Percentiles rank a stretch among this genome's conserved stretches.
phyloP scores from a whole-genome alignment of 352 stramenopile genomes.

The Phytophthora nicotianae region DNA sequence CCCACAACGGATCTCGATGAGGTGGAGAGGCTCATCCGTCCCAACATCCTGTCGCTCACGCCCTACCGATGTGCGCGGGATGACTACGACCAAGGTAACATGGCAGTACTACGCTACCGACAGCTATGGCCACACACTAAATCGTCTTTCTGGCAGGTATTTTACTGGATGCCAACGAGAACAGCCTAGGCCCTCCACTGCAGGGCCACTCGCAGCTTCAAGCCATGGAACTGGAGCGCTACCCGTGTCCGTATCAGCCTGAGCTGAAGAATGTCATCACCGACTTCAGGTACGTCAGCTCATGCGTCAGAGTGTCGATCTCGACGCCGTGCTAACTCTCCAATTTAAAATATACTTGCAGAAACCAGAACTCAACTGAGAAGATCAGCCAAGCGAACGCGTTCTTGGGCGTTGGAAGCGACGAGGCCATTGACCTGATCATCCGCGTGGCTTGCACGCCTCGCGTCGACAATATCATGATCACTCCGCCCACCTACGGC shows the following conservation, averaged over 20 bases:
- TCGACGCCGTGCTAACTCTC: conserved; percentile 1
- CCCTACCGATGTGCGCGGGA: conserved; percentile 98
- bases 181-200: conserved; percentile 93
- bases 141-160: conserved; percentile 68
- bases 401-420: conserved; percentile 98
- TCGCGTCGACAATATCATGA: conserved; percentile 93
- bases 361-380: conserved; percentile 53
- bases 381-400: conserved; percentile 92
- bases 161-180: conserved; percentile 98
- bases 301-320: conserved; percentile 15
- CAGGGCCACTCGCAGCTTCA: conserved; percentile 73
- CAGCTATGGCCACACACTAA: background rate
- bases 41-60: conserved; percentile 96
- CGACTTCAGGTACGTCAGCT: conserved; percentile 58
- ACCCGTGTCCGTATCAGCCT: conserved; percentile 95
- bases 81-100: conserved; percentile 90
- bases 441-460: conserved; percentile 97
- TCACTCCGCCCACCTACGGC: conserved; percentile 97
- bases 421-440: conserved; percentile 98
- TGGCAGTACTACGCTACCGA: background rate
- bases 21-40: conserved; percentile 91
- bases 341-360: conserved; percentile 13
- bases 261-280: conserved; percentile 93
- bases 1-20: conserved; percentile 48
- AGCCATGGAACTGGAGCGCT: conserved; percentile 91